Base-by-base conservation (phyloP, 345 rosid species). In the Rhodamnia argentea region DNA sequence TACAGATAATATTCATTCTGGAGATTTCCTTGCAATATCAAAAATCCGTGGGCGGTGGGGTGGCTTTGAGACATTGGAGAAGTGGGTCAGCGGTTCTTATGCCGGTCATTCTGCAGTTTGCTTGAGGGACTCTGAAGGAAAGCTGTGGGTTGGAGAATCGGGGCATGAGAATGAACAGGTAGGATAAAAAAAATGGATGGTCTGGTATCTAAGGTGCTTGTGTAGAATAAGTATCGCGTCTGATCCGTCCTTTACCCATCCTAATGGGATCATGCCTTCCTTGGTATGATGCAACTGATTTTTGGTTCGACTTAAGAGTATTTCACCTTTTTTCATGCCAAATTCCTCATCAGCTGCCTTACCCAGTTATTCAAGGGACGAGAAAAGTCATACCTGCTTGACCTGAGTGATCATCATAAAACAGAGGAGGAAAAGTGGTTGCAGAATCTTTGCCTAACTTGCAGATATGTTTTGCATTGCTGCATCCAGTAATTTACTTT, bases 1-100 rank as follows among this genome's bases (percentile, higher is more conserved):
- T 86, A 92, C 90, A 14, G 93, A 93, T 87, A 96, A 94, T 85
- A 93, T 97, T 86, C 96, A 94, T 84, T 96, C 99, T 18, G 99
- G 99, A 26, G 99, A 97, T 92, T 90, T 97, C 86, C 94, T 96
- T 84, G 99, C 95, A 26, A 87, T 97, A 87, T 97, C 99, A 44
- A 97, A 96, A 90, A 94, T 87, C 40, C 86, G 89, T 57, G 89
- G 89, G 27, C 86, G 89, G 32, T 87, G 89, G 89, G 89, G 89
- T 89, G 99, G 99, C 83, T 97, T 97, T 88, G 99, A 97, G 93
- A 97, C 99, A 53, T 86, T 97, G 70, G 99, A 97, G 93, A 97
- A 97, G 93, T 96, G 99, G 99, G 99, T 97, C 52, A 97, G 95
- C 81, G 99, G 99, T 88, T 91, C 99, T 50, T 97, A 95, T 91